Conservation (phyloP, 2,329 filamentous ascomycete species). For the Ophiocordyceps camponoti-saundersi region DNA sequence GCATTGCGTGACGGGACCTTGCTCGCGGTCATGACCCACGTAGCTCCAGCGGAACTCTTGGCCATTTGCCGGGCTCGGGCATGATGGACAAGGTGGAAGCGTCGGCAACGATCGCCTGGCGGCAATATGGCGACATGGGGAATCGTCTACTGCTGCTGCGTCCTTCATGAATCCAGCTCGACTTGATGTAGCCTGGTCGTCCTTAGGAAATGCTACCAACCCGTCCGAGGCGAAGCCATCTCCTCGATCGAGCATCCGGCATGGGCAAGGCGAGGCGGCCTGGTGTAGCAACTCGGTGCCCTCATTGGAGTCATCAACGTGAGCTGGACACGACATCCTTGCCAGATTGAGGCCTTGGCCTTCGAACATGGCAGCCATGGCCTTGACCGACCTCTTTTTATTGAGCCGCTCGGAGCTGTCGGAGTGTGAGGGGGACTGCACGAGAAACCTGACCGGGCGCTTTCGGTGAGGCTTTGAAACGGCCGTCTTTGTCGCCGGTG, state of each 20-base stretch:
- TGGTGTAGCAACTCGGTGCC: neutral
- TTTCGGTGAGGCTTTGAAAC: neutral
- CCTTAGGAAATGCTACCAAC: neutral
- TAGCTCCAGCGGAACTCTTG: neutral
- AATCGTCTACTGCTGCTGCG: neutral
- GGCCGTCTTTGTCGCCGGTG: neutral
- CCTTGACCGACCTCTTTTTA: conserved; percentile 22
- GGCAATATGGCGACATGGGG: neutral
- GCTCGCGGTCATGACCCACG: conserved; percentile 11
- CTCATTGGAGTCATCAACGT: neutral
- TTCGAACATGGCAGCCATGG: conserved; percentile 36
- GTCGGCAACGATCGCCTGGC: neutral
- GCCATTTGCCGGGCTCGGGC: neutral
- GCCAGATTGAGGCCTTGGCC: conserved; percentile 5
- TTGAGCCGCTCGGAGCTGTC: conserved; percentile 6
- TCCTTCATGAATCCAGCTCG: neutral
- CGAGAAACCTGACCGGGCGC: conserved; percentile 1
- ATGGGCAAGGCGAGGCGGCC: neutral
- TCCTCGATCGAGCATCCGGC: neutral
- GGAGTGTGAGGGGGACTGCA: conserved; percentile 2
- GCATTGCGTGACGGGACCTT: conserved; percentile 21
- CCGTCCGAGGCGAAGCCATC: neutral
- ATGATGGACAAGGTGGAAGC: neutral
- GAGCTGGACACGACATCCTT: neutral
- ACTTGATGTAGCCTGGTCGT: neutral